Conservation (phyloP, 73 alveolate genomes). For the Uronychia setigera region DNA sequence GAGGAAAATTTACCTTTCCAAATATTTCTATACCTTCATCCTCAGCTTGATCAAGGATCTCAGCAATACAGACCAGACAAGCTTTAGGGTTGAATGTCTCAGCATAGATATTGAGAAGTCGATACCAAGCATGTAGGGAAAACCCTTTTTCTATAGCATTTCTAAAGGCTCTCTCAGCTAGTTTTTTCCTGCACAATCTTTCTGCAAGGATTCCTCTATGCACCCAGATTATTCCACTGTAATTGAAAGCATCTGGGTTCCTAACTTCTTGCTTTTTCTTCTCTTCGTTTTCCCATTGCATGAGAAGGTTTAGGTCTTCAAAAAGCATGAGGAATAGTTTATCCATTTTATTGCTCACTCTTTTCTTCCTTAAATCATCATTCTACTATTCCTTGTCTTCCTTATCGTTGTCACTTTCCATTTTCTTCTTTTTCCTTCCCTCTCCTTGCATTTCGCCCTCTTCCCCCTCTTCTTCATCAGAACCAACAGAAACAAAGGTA, state of each 20-base stretch:
- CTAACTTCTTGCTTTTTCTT: constrained; percentile 23
- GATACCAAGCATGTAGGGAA: constrained; percentile 62
- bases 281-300: constrained; percentile 70
- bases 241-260: constrained; percentile 8
- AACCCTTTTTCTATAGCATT: constrained; percentile 61
- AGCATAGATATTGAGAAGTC: constrained; percentile 58
- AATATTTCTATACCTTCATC: constrained; percentile 48
- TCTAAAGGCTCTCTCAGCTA: constrained; percentile 69
- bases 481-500: constrained; percentile 6
- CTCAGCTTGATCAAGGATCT: constrained; percentile 60
- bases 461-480: constrained; percentile 28
- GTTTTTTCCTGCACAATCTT: constrained; percentile 40
- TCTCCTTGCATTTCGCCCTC: too few species aligned
- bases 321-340: constrained; percentile 30
- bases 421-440: constrained; percentile 4
- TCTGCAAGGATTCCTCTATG: constrained; percentile 72
- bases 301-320: constrained; percentile 58
- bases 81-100: constrained; percentile 61
- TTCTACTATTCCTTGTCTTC: constrained; percentile 16
- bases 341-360: constrained; percentile 35
- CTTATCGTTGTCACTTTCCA: constrained; percentile 30
- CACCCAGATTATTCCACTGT: constrained; percentile 58
- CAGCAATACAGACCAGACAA: constrained; percentile 63
- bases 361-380: constrained; percentile 32
- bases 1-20: too few species aligned